Evolutionary conservation across 1,284 basidiomycete species (phyloP), one percentile per base, ranked within the genome.

Genomic region (Bondarzewia mesenterica): DNA sequence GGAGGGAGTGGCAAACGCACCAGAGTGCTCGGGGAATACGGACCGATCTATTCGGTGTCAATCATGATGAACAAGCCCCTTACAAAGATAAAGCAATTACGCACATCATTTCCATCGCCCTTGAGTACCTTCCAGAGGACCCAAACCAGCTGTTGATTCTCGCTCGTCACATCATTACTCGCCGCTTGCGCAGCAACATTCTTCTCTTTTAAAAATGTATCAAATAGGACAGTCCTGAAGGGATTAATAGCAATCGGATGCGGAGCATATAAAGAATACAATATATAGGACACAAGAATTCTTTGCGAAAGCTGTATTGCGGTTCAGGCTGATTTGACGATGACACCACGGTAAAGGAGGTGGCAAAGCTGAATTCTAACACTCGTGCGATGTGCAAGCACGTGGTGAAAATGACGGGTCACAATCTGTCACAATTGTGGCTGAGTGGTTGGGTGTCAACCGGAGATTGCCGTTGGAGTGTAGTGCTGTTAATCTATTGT

Each of bases 121-220:
- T 78, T 83, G 48, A 88, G 66, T 49, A 88, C 83, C 66, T 88
- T 88, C 84, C 84, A 88, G 48, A 88, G 67, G 29, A 88, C 85
- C 85, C 85, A 88, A 29, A 87, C 80, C 42, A 88, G 68, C 57
- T 85, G 85, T 60, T 88, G 85, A 60, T 77, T 85, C 47, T 79
- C 74, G 52, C 75, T 74, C 45, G 72, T 67, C 20, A 73, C 75
- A 39, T 77, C 79, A 27, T 71, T 67, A 29, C 66, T 68, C 25
- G 78, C 67, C 46, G 78, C 62, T 48, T 61, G 64, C 37, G 75
- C 65, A 15, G 84, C 83, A 57, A 68, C 67, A 54, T 79, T 77
- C 54, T 80, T 71, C 64, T 88, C 85, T 58, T 72, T 75, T 38
- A 74, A 58, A 59, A 86, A 87, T 7, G 80, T 77, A 50, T 74